Evolutionary conservation across 495 filamentous ascomycete species (phyloP).

Genomic region (Glonium stellatum): DNA sequence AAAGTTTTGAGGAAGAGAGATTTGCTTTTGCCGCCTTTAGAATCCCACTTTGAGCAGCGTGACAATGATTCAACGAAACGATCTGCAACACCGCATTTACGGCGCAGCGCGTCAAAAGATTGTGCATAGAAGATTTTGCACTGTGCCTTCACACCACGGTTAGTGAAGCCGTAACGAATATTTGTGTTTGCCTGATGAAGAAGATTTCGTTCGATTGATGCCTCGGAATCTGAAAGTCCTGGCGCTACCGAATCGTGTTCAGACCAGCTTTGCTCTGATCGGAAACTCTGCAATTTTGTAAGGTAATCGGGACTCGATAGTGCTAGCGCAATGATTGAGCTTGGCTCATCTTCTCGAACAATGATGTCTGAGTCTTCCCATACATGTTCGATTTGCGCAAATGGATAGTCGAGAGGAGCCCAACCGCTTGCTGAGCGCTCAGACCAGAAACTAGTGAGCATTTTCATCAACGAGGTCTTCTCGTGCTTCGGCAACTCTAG

Average conservation of each 20-base stretch:
- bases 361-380: conserved; percentile 98
- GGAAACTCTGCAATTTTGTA: conserved; percentile 66
- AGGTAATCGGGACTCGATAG: conserved; percentile 79
- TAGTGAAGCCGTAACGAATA: conserved; percentile 86
- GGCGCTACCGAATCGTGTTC: conserved; percentile 21
- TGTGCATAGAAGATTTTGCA: conserved; percentile 98
- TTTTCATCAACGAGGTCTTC: conserved; percentile 83
- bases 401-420: conserved; percentile 88
- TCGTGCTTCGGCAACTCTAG: conserved; percentile 84
- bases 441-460: conserved; percentile 96
- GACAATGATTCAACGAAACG: conserved; percentile 93
- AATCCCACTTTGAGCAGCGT: conserved; percentile 95
- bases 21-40: conserved; percentile 95
- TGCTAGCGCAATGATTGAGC: conserved; percentile 89
- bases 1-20: conserved; percentile 97
- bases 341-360: conserved; percentile 93
- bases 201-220: conserved; percentile 43
- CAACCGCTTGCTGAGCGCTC: conserved; percentile 94
- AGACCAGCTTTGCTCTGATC: conserved; percentile 40
- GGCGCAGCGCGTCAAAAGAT: conserved; percentile 90
- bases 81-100: conserved; percentile 86
- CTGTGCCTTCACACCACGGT: conserved; percentile 85
- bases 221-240: conserved; percentile 27
- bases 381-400: conserved; percentile 82
- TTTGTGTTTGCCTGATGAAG: conserved; percentile 80